Evolutionary conservation across 2,329 filamentous ascomycete genomes (phyloP).

Genomic region (Colletotrichum sp.): DNA sequence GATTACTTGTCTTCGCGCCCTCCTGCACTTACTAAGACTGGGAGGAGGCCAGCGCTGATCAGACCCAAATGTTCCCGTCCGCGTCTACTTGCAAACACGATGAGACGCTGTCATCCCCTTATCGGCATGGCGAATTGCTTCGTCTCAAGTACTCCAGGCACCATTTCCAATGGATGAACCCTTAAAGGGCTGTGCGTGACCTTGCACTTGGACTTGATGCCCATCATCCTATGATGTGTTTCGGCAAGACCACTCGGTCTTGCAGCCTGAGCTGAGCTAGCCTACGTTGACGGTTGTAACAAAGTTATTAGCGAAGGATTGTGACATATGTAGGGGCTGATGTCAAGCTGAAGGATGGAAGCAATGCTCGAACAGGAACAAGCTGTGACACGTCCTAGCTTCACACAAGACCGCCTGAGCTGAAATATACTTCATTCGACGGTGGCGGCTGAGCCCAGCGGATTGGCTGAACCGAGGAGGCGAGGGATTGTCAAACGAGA

Average conservation of each 20-base stretch:
- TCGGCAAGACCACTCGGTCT: neutral
- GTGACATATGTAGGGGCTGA: neutral
- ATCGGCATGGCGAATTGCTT: neutral
- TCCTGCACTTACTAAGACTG: neutral
- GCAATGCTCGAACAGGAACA: neutral
- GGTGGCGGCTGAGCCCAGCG: neutral
- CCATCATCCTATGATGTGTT: neutral
- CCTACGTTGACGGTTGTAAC: neutral
- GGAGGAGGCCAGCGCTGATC: neutral
- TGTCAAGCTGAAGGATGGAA: neutral
- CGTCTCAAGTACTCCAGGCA: neutral
- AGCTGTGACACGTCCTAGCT: conserved; percentile 2
- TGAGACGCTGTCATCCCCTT: neutral
- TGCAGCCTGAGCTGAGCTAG: neutral
- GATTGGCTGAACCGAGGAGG: neutral
- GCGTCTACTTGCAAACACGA: neutral
- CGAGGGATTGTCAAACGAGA: neutral
- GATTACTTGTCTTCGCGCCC: neutral
- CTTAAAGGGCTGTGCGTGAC: neutral
- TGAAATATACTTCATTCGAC: neutral
- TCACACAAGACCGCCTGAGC: conserved; percentile 5
- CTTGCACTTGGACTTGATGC: neutral
- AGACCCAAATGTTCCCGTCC: neutral
- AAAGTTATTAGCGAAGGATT: neutral
- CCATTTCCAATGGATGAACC: neutral